Evolutionary conservation across 208 protist genomes (phyloP).

Genomic region (Leishmania braziliensis): DNA sequence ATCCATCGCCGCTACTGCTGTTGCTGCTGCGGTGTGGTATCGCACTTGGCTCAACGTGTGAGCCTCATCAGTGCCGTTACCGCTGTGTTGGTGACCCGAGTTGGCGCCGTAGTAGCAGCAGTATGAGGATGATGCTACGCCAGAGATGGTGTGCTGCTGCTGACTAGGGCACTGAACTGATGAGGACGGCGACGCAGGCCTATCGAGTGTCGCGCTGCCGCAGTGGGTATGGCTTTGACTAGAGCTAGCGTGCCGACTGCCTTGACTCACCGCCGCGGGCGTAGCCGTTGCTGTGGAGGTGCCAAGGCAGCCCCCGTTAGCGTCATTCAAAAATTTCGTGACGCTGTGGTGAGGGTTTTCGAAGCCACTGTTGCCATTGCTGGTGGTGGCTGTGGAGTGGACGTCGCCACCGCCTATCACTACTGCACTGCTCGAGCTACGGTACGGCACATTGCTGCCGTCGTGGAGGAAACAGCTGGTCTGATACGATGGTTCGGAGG

Average conservation of each 20-base stretch:
- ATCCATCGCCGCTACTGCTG: neutral
- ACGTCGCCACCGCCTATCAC: no score
- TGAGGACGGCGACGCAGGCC: neutral
- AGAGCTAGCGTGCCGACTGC: neutral
- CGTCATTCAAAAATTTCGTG: conserved; percentile 20
- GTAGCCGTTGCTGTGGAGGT: neutral
- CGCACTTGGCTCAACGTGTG: conserved; percentile 4
- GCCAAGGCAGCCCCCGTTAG: conserved; percentile 17
- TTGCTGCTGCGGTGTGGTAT: conserved; percentile 15
- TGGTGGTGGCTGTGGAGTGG: neutral
- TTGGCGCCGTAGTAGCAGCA: neutral
- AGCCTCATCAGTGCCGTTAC: no score
- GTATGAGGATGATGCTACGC: neutral
- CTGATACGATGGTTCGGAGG: conserved; percentile 23
- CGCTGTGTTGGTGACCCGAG: neutral
- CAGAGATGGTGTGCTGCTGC: neutral
- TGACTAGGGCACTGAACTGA: neutral
- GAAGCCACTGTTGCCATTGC: conserved; percentile 13
- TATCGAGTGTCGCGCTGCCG: neutral
- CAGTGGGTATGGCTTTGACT: neutral
- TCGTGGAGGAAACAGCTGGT: conserved; percentile 3
- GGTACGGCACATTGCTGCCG: neutral
- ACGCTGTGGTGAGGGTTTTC: conserved; percentile 23
- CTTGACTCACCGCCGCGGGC: neutral
- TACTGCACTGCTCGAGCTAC: neutral